phyloP scores from a whole-genome alignment of 192 early-diverging fungal genomes.

The Pilaira anomala region DNA sequence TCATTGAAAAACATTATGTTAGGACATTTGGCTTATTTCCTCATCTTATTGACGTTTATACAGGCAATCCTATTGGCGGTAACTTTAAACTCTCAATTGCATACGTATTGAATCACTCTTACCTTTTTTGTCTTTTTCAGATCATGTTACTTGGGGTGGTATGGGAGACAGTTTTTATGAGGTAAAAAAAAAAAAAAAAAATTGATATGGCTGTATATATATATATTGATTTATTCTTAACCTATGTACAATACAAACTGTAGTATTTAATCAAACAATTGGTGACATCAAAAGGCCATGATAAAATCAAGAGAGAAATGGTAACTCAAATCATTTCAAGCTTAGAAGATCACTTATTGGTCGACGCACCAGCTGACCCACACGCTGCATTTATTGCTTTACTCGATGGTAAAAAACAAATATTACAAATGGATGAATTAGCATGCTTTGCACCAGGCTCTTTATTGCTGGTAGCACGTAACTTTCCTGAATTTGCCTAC shows the following conservation, averaged over 20 bases:
- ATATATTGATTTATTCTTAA: neutral
- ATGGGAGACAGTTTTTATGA: constrained; percentile 60
- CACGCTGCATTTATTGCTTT: constrained; percentile 14
- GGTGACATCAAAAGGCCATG: constrained; percentile 40
- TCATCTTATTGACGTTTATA: constrained; percentile 45
- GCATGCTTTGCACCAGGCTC: constrained; percentile 55
- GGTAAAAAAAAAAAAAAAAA: constrained; percentile 28
- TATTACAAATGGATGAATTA: constrained; percentile 24
- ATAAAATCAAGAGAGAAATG: constrained; percentile 32
- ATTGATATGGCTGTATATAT: neutral
- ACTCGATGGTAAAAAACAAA: constrained; percentile 5
- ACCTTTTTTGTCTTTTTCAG: constrained; percentile 13
- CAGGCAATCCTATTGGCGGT: constrained; percentile 23
- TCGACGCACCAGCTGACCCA: constrained; percentile 5
- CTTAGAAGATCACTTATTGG: constrained; percentile 26
- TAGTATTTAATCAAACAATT: constrained; percentile 59
- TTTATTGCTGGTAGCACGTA: constrained; percentile 44
- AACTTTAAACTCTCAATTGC: constrained; percentile 2
- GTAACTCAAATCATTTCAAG: constrained; percentile 26
- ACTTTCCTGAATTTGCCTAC: constrained; percentile 35
- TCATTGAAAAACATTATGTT: constrained; percentile 40
- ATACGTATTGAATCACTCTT: constrained; percentile 2
- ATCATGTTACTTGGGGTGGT: constrained; percentile 42
- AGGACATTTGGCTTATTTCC: constrained; percentile 58
- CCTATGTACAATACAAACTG: neutral